Base-by-base conservation (phyloP, 2,329 filamentous ascomycete genomes). In the Colletotrichum chrysophilum region DNA sequence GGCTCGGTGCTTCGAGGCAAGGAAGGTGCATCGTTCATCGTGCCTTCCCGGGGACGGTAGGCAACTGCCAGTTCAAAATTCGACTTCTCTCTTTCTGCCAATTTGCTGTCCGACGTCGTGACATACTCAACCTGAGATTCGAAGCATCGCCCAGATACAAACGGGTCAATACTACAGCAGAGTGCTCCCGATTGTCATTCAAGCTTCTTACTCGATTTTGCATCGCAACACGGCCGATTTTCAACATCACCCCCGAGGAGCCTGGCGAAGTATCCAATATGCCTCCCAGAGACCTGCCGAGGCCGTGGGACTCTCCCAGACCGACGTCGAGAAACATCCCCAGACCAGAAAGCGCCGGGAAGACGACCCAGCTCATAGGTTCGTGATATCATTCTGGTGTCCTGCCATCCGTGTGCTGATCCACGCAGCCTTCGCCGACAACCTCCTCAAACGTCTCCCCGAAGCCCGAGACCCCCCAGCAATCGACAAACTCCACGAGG, bases 401-500 rank as follows among this genome's bases (percentile, higher is more conserved):
- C 4, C 24, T 8, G 7, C 16, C 9, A 24, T 66, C 10, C 3
- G 10, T 5, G 7, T 24, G 28, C 26, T 64, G 61, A 66, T 30
- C 14, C 8, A 8, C 12, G 7, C 8, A 76, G 74, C 43, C 24
- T 75, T 79, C 21, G 76, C 76, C 43, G 26, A 68, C 4, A 64
- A 30, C 21, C 66, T 78, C 18, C 26, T 65, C 16, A 43, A 32
- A 5, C 75, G 69, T 4, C 74, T 80, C 3, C 68, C 78, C 8
- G 74, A 62, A 12, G 77, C 78, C 14, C 66, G 64, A 28, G 79
- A 80, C 26, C 55, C 68, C 5, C 71, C 73, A 13, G 43, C 78
- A n/a, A 75, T 79, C 65, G 78, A 78, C 5, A 14, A 78, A 4
- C 79, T 86, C 16, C 73, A 82, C 7, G 80, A 79, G 9, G 82